A percentile compares a stretch with the other conserved stretches of the same genome.
phyloP scores from a whole-genome alignment of 164 flowering plant genomes.

The Buxus sempervirens region DNA sequence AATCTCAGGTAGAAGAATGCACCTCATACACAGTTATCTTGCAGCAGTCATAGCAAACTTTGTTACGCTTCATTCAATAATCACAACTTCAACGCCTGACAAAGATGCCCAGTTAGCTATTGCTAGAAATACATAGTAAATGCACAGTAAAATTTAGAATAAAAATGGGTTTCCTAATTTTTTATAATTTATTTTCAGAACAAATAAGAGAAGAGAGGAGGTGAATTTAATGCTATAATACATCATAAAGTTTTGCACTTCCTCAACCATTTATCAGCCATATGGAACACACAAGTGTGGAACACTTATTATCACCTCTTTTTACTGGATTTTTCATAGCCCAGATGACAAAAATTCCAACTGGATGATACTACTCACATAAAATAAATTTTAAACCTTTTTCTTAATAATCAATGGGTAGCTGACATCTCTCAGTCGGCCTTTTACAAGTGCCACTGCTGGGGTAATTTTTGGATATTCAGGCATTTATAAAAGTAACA shows the following conservation, averaged over 20 bases:
- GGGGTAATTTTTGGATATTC: background rate
- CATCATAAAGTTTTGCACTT: background rate
- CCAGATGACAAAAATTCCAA: background rate
- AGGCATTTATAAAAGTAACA: no score
- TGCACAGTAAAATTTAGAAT: background rate
- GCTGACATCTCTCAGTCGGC: background rate
- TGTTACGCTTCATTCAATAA: background rate
- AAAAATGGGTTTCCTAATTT: background rate
- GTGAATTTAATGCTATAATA: no score
- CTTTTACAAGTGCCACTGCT: background rate
- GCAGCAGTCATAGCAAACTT: background rate
- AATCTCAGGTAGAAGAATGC: background rate
- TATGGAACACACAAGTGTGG: no score
- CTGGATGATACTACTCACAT: background rate
- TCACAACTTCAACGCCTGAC: conserved; percentile 13
- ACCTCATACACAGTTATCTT: background rate
- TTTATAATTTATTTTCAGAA: no score
- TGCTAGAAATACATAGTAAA: no score
- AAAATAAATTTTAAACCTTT: background rate
- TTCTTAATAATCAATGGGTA: background rate
- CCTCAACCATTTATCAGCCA: background rate
- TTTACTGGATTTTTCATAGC: background rate
- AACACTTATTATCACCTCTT: background rate
- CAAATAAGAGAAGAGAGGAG: no score
- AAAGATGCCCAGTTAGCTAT: conserved; percentile 2